These are phyloP conservation scores for Phytophthora pini DNA, from an alignment of 352 stramenopile genomes.

Conservation along the genomic window DNA sequence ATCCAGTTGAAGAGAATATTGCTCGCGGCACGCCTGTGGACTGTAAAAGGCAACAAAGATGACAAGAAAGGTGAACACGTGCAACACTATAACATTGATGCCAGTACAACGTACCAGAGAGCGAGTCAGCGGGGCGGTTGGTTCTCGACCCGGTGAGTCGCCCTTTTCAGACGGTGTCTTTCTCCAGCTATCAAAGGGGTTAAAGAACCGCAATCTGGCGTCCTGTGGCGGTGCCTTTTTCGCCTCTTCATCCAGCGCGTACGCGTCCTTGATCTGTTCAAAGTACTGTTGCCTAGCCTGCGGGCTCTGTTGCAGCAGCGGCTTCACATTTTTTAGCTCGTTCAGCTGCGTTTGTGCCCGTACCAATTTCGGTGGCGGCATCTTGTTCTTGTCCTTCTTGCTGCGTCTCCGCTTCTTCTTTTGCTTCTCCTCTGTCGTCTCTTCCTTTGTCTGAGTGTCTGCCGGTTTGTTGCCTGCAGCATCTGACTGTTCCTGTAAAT, in stretches of 20 bases:
- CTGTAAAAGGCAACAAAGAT: slow-evolving; percentile 1
- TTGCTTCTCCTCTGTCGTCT: slow-evolving; percentile 13
- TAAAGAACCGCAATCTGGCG: slow-evolving; percentile 16
- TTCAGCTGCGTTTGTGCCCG: slow-evolving; percentile 39
- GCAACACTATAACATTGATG: neutral
- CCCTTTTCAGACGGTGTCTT: slow-evolving; percentile 18
- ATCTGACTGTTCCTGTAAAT: neutral
- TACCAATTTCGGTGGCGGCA: slow-evolving; percentile 13
- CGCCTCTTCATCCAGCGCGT: slow-evolving; percentile 43
- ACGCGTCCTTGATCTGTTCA: slow-evolving; percentile 62
- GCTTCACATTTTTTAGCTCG: slow-evolving; percentile 45
- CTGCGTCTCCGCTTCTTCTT: slow-evolving; percentile 46
- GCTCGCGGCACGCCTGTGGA: neutral
- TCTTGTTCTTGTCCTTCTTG: slow-evolving; percentile 46
- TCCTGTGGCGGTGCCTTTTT: slow-evolving; percentile 31
- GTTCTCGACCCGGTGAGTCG: neutral
- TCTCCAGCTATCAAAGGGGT: slow-evolving; percentile 30
- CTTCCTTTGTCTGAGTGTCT: slow-evolving; percentile 6
- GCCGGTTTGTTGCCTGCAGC: neutral
- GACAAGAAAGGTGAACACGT: neutral
- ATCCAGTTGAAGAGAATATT: slow-evolving; percentile 1
- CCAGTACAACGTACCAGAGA: slow-evolving; percentile 20
- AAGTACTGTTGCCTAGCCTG: slow-evolving; percentile 45
- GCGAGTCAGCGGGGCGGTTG: neutral
- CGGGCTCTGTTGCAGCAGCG: slow-evolving; percentile 18